Evolutionary conservation across 2,329 filamentous ascomycete genomes (phyloP).

Genomic region (Chaetoscypha palmicola): DNA sequence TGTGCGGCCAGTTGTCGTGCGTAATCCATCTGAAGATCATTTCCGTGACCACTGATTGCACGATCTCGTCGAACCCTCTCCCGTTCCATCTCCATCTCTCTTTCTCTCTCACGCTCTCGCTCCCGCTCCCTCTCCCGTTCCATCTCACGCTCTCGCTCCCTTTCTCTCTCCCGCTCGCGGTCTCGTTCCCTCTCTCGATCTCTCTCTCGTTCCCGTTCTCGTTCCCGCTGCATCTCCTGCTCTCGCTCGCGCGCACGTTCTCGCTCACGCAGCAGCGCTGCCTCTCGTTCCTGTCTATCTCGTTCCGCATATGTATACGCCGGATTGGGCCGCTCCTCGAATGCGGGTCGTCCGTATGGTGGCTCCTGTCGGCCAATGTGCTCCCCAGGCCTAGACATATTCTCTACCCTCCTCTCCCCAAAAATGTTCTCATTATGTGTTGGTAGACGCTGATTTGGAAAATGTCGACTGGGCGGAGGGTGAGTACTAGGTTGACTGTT

Average conservation of each 20-base stretch:
- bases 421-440: slow-evolving; percentile 18
- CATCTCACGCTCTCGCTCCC: slow-evolving; percentile 1
- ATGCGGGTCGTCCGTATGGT: slow-evolving; percentile 22
- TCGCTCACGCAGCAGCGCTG: slow-evolving; percentile 8
- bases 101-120: slow-evolving; percentile 35
- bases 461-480: slow-evolving; percentile 34
- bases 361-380: slow-evolving; percentile 30
- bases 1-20: slow-evolving; percentile 22
- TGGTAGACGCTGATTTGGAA: slow-evolving; percentile 32
- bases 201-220: slow-evolving; percentile 10
- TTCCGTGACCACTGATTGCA: slow-evolving; percentile 24
- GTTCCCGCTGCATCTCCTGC: slow-evolving; percentile 15
- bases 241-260: slow-evolving; percentile 12
- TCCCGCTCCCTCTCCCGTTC: slow-evolving; percentile 7
- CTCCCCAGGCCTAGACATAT: background rate
- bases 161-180: slow-evolving; percentile 20
- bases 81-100: slow-evolving; percentile 16
- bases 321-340: slow-evolving; percentile 28
- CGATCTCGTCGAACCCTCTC: slow-evolving; percentile 13
- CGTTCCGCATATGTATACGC: slow-evolving; percentile 48
- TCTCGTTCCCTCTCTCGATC: slow-evolving; percentile 22
- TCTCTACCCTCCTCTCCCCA: slow-evolving; percentile 18
- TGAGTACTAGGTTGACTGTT: slow-evolving; percentile 29
- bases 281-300: slow-evolving; percentile 29
- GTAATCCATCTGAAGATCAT: slow-evolving; percentile 19